Base-by-base conservation (phyloP, 768 basidiomycete genomes). In the Tricholoma flavovirens region DNA sequence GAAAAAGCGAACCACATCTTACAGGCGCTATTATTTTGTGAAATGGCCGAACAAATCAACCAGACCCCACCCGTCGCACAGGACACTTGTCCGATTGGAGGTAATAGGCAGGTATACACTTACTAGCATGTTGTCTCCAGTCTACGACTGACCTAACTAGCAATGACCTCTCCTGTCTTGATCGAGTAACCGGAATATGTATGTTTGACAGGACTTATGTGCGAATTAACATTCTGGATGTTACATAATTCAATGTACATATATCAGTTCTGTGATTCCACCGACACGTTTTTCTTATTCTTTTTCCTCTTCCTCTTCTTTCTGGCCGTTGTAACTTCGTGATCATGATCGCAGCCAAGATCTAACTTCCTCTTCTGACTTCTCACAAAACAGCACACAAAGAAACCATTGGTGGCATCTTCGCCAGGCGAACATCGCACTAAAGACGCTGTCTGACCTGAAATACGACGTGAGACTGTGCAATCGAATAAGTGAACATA, bases 321-420 rank as follows among this genome's bases (percentile, higher is more conserved):
- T 50, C 59, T 46, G 46, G 56, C 40, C 29, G n/a, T 32, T 26
- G 45, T 22, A 33, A n/a, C 48, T 48, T 19, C 58, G 14, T 53
- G 56, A 35, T 57, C 51, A 21, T 64, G 64, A 50, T 60, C 64
- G 6, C 59, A 63, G 8, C 58, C 60, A 29, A 53, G 49, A 59
- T 62, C 53, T 12, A 40, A 61, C 56, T 70, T 69, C 53, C 73
- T 65, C 57, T 65, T 68, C 21, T 53, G 51, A 21, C 53, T 56
- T 19, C 51, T 38, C 29, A 92, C 74, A 67, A 98, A 94, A 69
- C 90, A 97, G n/a, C 91, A 86, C 21, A 99, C 95, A 63, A 99
- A 99, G 75, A 99, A 99, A 0, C 97, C 97, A 64, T 98, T 98
- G 11, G 91, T 93, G 35, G 81, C 83, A 64, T 98, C 94, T 58